Evolutionary conservation across 1,139 yeast genomes (phyloP), one percentile per base, ranked within the genome.

Genomic region (Diutina neorugosa): DNA sequence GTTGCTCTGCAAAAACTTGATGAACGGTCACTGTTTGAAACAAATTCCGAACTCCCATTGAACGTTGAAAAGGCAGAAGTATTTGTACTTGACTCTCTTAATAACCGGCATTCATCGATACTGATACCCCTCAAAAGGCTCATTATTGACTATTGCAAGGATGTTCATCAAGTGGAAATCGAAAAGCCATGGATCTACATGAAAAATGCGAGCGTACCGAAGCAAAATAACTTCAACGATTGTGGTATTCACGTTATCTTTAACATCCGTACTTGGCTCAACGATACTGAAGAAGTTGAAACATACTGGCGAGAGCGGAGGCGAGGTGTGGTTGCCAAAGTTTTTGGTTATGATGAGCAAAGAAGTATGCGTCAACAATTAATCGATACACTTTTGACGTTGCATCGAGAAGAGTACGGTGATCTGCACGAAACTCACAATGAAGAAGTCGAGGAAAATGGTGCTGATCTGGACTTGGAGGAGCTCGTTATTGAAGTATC

Each of bases 241-340:
- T 94, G 99, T 69, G 99, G 99, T 1, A 81, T 94, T 21, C 97
- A 88, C 68, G 86, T 93, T 4, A 84, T 94, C 25, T 85, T 85
- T 61, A 93, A 88, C 61, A 78, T 87, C 14, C 76, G 79, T 56
- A 79, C 77, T 59, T 86, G 91, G 70, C 70, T 88, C 52, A 68
- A 71, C 42, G 67, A 76, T 51, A 81, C 84, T 0, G 63, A 63
- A 0, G 70, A 63, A 47, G 80, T 87, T 55, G 73, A 82, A 44
- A 63, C 66, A 41, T 60, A 79, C 12, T 83, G 90, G 88, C 66
- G 69, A 54, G 61, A 52, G 59, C 47, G 56, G 20, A 46, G 25
- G 41, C 64, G 46, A 63, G 57, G 52, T 59, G 59, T 51, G 59
- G 57, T 55, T 64, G 59, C 57, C 51, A 53, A 54, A 55, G 46